Evolutionary conservation across 2,329 filamentous ascomycete genomes (phyloP).

Genomic region (Aspergillus sp.): DNA sequence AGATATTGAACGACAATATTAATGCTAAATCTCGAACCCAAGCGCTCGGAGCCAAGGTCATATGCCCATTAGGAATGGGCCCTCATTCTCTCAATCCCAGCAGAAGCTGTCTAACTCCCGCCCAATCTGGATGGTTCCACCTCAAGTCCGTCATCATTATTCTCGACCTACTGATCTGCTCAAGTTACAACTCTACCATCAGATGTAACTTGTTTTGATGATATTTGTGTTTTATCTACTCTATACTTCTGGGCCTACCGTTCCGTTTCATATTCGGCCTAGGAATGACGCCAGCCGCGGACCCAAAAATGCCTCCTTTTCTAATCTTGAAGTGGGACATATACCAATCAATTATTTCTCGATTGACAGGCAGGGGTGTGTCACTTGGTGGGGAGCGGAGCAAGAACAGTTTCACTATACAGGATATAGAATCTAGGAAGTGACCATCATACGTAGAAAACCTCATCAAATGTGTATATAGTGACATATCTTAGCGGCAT

Average conservation of each 20-base stretch:
- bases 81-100: constrained; percentile 10
- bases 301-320: not conserved
- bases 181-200: not conserved
- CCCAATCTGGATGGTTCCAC: constrained; percentile 26
- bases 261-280: not conserved
- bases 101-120: constrained; percentile 16
- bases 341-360: not conserved
- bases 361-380: not conserved
- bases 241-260: not conserved
- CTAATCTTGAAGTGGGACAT: not conserved
- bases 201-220: not conserved
- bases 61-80: constrained; percentile 19
- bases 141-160: constrained; percentile 23
- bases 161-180: constrained; percentile 8
- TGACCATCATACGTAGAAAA: not conserved
- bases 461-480: not conserved
- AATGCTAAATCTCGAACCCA: not conserved
- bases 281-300: not conserved
- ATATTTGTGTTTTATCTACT: not conserved
- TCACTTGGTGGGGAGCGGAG: not conserved
- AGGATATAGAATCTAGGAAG: not conserved
- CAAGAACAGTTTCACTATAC: no score
- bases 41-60: constrained; percentile 20
- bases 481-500: not conserved
- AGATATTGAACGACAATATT: not conserved